Base-by-base conservation (phyloP, 768 basidiomycete species). In the Leccinum olivaceopallidum region DNA sequence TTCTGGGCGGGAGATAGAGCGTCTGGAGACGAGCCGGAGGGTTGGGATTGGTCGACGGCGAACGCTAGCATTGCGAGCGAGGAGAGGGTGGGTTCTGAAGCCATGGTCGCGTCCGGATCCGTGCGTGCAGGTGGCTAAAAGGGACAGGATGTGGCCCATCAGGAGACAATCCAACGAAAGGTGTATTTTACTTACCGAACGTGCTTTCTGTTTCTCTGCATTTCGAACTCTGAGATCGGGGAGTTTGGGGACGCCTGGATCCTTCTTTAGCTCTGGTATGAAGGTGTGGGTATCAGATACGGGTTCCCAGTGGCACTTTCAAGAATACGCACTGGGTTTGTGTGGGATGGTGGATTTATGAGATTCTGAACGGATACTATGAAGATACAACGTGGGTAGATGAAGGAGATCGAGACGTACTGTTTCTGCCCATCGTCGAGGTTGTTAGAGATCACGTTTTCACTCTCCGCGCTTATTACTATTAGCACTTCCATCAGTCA, bases 231-330 rank as follows among this genome's bases (percentile, higher is more conserved):
- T 92, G 53, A 90, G 76, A 75, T 85, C 80, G 16, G 91, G 88
- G 2, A 96, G 82, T 68, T 89, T 86, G 6, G 94, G 94, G 2
- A 97, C 78, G 18, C 94, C 95, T 37, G 91, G 90, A 72, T 96
- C 94, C 70, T 92, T 95, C 75, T 90, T 94, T 44, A 94, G 77
- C 70, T 90, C 92, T 94, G 5, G 20, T 16, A 44, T 22, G 34
- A 42, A 55, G 52, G 6, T 20, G 18, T 47, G 36, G 16, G 6
- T 18, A 30, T 58, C 37, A 56, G 47, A 57, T 55, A 54, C 32
- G 18, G 8, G 64, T 56, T 65, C 60, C 63, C 13, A 14, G 48
- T 34, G 9, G 52, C 14, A 8, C 9, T 52, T 20, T 9, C 8
- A 20, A 36, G 26, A 36, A 44, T 44, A 67, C 63, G 59, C 48